Conservation (phyloP, 768 basidiomycete species). For the Mycena vulgaris region DNA sequence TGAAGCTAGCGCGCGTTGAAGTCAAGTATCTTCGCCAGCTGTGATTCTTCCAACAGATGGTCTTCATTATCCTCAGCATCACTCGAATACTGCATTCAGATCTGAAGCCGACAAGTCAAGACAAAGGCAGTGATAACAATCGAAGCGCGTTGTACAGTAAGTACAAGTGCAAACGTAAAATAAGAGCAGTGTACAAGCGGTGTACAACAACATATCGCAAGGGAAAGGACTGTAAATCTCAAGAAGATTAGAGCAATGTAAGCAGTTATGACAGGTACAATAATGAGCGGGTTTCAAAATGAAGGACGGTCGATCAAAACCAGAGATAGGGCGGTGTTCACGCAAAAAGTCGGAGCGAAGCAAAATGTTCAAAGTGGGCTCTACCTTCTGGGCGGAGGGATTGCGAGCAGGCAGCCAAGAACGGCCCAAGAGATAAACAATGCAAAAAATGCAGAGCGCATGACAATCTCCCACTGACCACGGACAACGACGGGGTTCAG, state of each 20-base stretch:
- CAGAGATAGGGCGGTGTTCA: not conserved
- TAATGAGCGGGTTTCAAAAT: not conserved
- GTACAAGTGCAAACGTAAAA: too few relatives aligned
- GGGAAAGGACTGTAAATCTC: not conserved
- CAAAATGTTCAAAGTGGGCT: not conserved
- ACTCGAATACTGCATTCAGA: too few relatives aligned
- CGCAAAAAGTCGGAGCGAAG: not conserved
- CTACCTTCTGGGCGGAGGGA: constrained; percentile 48
- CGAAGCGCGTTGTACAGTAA: too few relatives aligned
- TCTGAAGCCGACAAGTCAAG: too few relatives aligned
- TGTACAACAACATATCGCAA: not conserved
- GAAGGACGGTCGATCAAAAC: not conserved
- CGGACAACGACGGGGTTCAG: constrained; percentile 79
- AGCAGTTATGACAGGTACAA: not conserved
- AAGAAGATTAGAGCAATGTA: constrained; percentile 14
- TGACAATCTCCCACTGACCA: constrained; percentile 90
- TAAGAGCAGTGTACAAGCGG: not conserved
- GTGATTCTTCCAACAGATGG: too few relatives aligned
- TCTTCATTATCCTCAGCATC: too few relatives aligned
- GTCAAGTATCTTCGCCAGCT: too few relatives aligned
- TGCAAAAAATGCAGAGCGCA: constrained; percentile 68
- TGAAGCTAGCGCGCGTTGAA: too few relatives aligned
- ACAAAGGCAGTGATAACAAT: too few relatives aligned
- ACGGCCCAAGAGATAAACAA: constrained; percentile 60
- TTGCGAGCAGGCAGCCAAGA: constrained; percentile 58